A percentile compares a stretch with the other conserved stretches of the same genome.
These are phyloP conservation scores for Volvariella volvacea DNA, from an alignment of 1,284 basidiomycete species.

Conservation along the genomic window DNA sequence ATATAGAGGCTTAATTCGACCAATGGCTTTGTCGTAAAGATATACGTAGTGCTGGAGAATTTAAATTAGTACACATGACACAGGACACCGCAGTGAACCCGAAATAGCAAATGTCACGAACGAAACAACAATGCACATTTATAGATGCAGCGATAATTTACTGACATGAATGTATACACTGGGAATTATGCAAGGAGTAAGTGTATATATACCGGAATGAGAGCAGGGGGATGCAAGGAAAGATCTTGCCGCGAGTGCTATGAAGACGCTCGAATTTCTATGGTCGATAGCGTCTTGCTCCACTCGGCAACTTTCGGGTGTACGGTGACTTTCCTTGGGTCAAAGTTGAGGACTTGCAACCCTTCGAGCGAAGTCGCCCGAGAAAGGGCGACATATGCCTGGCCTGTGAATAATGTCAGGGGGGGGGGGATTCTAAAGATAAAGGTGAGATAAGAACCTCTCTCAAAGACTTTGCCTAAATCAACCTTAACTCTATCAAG, in stretches of 20 bases:
- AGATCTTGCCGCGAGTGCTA: neutral
- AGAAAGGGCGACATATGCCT: slow-evolving; percentile 94
- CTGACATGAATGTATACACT: too few relatives aligned
- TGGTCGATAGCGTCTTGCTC: slow-evolving; percentile 54
- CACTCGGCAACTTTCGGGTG: slow-evolving; percentile 66
- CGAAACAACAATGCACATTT: too few relatives aligned
- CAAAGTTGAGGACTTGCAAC: slow-evolving; percentile 86
- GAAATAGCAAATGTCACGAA: neutral
- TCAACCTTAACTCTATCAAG: slow-evolving; percentile 83
- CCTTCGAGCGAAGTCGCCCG: slow-evolving; percentile 91
- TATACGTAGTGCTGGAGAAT: too few relatives aligned
- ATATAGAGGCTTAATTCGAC: too few relatives aligned
- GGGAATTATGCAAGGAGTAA: too few relatives aligned
- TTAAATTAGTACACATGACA: too few relatives aligned
- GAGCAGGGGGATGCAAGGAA: neutral
- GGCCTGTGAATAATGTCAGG: slow-evolving; percentile 39
- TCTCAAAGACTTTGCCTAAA: slow-evolving; percentile 80
- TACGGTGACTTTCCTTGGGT: slow-evolving; percentile 69
- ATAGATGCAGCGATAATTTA: too few relatives aligned
- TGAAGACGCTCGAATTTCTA: slow-evolving; percentile 12
- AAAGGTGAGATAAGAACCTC: slow-evolving; percentile 41
- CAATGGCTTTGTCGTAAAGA: too few relatives aligned
- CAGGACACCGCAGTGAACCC: too few relatives aligned
- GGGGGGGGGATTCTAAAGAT: slow-evolving; percentile 2
- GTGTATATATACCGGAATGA: neutral